Evolutionary conservation across 2,329 filamentous ascomycete genomes (phyloP).

Genomic region (Cercospora sp.): DNA sequence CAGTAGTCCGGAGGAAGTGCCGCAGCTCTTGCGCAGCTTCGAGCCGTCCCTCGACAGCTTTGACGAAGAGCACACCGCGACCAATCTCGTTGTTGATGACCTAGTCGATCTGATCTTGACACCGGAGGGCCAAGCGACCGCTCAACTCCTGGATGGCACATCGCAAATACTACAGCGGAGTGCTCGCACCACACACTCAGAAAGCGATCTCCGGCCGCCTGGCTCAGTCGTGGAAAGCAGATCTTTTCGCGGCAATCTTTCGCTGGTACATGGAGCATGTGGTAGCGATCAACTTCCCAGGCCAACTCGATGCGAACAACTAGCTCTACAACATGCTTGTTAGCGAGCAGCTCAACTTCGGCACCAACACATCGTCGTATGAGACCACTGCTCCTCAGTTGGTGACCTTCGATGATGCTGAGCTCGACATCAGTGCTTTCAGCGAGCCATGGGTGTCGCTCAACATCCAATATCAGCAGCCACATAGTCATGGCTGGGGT

Average conservation of each 20-base stretch:
- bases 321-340: slow-evolving; percentile 38
- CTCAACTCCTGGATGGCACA: slow-evolving; percentile 27
- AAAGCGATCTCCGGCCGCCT: slow-evolving; percentile 55
- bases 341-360: slow-evolving; percentile 48
- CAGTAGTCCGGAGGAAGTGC: slow-evolving; percentile 4
- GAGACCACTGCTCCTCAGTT: slow-evolving; percentile 23
- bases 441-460: not conserved
- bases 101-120: slow-evolving; percentile 16
- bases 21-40: slow-evolving; percentile 14
- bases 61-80: slow-evolving; percentile 19
- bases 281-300: not conserved
- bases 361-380: slow-evolving; percentile 37
- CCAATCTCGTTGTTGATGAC: slow-evolving; percentile 21
- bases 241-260: slow-evolving; percentile 40
- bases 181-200: slow-evolving; percentile 40
- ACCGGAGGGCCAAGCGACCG: slow-evolving; percentile 14
- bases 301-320: slow-evolving; percentile 1
- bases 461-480: slow-evolving; percentile 3
- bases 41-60: slow-evolving; percentile 16
- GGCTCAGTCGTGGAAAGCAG: slow-evolving; percentile 52
- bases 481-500: not conserved
- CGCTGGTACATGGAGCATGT: not conserved
- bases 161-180: slow-evolving; percentile 18
- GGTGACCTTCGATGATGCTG: slow-evolving; percentile 12
- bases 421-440: not conserved